Conservation (phyloP, 169 alveolate genomes). For the Cryptosporidium baileyi region DNA sequence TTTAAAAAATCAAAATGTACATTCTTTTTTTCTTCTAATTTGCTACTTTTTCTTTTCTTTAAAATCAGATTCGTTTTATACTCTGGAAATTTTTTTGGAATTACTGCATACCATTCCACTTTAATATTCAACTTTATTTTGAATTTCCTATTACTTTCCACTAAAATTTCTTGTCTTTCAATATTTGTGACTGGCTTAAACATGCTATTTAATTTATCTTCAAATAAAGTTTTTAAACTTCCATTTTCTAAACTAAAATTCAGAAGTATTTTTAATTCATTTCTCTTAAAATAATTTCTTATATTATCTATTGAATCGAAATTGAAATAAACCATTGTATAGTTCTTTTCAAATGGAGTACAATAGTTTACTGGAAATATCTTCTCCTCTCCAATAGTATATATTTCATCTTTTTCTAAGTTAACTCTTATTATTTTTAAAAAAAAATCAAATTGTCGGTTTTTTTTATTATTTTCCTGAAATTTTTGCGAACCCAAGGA, state of each 20-base stretch:
- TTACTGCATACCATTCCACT: constrained; percentile 15
- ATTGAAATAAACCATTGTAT: background rate
- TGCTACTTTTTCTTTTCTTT: background rate
- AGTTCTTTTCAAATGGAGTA: constrained; percentile 44
- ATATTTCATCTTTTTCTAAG: background rate
- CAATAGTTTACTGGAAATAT: constrained; percentile 45
- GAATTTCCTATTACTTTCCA: background rate
- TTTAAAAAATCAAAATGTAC: background rate
- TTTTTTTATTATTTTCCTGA: background rate
- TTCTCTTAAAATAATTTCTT: background rate
- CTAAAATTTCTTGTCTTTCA: background rate
- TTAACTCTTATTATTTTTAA: background rate
- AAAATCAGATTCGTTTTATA: background rate
- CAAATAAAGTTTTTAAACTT: background rate
- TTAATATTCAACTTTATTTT: background rate
- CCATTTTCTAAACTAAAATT: background rate
- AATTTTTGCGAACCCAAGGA: background rate
- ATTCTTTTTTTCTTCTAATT: background rate
- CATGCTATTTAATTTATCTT: background rate
- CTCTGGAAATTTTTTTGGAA: background rate
- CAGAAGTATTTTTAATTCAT: background rate
- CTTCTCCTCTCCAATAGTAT: background rate
- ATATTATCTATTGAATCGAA: constrained; percentile 10
- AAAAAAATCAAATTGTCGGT: background rate
- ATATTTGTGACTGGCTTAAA: constrained; percentile 7